Base-by-base conservation (phyloP, 2,329 filamentous ascomycete genomes). In the Phialocephala subalpina region DNA sequence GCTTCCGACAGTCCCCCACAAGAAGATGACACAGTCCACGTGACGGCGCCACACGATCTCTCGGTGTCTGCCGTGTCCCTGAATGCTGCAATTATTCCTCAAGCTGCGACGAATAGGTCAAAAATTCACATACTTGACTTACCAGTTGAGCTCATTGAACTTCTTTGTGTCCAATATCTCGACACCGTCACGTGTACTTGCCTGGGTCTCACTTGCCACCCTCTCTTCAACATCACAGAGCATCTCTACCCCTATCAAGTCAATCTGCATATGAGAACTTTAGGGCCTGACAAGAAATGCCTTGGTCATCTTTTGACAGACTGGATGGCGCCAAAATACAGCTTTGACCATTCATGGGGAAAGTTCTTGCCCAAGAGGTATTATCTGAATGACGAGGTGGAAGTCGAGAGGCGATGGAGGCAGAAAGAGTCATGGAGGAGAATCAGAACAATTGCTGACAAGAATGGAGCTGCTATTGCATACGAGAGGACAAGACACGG, bases 301-400 rank as follows among this genome's bases (percentile, higher is more conserved):
- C 47, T 67, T 12, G 65, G 65, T 3, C 65, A 58, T 36, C 61
- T 67, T 8, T 33, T 67, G 53, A 67, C 65, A 4, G 22, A 40
- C 1, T 67, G 65, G 65, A 64, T 67, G 61, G 61, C 58, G 11
- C 61, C 61, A 3, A 64, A 62, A n/a, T 67, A 67, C 33, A 59
- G 42, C 12, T 67, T 67, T 47, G 58, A 67, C 38, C 65, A 64
- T 38, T 53, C 65, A 12, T 64, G 58, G 53, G 58, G 65, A 25
- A 67, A 55, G n/a, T 67, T 64, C 35, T 20, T 58, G 58, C 14
- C 9, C 35, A 64, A 55, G 58, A 55, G 53, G 22, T 25, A 42
- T 27, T 64, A 53, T 18, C 5, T 53, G 7, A 27, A 35, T 20
- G 40, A 66, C 38, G 56, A 60, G 20, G 57, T 12, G 3, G 38